These are phyloP conservation scores for Fimicolochytrium jonesii DNA, from an alignment of 192 early-diverging fungal species.

Conservation along the genomic window DNA sequence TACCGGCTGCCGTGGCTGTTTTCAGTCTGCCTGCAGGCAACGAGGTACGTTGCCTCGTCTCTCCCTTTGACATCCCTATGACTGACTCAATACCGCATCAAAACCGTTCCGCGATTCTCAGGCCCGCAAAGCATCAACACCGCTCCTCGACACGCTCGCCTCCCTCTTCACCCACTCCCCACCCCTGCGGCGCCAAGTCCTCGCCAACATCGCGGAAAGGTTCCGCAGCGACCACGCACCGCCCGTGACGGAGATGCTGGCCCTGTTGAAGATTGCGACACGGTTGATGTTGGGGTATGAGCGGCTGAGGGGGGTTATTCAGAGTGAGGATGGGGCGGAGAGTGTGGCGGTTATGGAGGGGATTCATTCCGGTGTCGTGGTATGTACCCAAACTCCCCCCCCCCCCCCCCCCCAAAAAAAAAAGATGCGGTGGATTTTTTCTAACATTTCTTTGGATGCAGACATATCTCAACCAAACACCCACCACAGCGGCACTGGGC, in stretches of 20 bases:
- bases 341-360: neutral
- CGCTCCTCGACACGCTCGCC: neutral
- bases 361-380: no score
- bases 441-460: no score
- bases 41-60: neutral
- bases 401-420: no score
- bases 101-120: neutral
- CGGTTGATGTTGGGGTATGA: constrained; percentile 6
- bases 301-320: neutral
- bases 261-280: neutral
- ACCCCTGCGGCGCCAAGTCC: neutral
- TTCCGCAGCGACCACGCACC: neutral
- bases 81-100: neutral
- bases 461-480: no score
- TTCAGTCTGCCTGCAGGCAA: neutral
- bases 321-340: neutral
- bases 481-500: no score
- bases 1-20: neutral
- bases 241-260: neutral
- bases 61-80: neutral
- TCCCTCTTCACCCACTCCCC: neutral
- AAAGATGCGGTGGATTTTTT: no score
- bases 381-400: no score
- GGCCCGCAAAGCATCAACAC: neutral
- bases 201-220: neutral